Evolutionary conservation across 108 stramenopile species (phyloP), one percentile per base, ranked within the genome.

Genomic region (Cyclostephanos tholiformis): DNA sequence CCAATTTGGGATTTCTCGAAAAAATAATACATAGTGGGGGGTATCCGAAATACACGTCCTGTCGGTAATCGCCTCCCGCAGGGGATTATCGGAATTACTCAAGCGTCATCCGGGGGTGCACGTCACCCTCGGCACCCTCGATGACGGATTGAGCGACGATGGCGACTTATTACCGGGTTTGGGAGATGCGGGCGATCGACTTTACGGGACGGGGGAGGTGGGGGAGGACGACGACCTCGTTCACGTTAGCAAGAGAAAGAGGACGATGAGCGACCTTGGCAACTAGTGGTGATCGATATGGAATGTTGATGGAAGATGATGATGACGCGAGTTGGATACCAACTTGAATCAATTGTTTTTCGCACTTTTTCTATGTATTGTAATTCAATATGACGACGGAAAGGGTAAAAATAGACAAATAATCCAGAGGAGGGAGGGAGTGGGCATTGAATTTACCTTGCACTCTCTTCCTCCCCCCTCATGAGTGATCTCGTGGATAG

Each of bases 101-200:
- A 82, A 84, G 30, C 46, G 63, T 8, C 91, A 97, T 71, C 98
- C 98, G 0, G 97, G 97, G 74, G 85, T 99, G 0, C 50, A 77
- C 39, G 75, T 99, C 0, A 94, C 96, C 26, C 79, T 98, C 11
- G 97, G 91, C 9, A 77, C 79, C 9, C 76, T 99, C 39, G 98
- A 99, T 69, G 87, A 91, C 20, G 59, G 79, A 11, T 43, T 99
- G 16, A 86, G 67, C 48, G 88, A 85, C 22, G 83, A 89, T 52
- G 97, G 97, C 1, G 60, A 88, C 71, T 82, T 98, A 41, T 43
- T 97, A 53, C 98, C 98, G 1, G 98, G 98, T 13, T 74, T 99
- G 41, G 98, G 98, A 19, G 98, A 99, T 76, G 84, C 89, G 23
- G 97, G 98, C 1, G 94, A 98, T 82, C 91, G 98, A n/a, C 71